These are phyloP conservation scores for Edaphochlamys debaryana DNA, from an alignment of 139 green algal genomes.

Conservation along the genomic window DNA sequence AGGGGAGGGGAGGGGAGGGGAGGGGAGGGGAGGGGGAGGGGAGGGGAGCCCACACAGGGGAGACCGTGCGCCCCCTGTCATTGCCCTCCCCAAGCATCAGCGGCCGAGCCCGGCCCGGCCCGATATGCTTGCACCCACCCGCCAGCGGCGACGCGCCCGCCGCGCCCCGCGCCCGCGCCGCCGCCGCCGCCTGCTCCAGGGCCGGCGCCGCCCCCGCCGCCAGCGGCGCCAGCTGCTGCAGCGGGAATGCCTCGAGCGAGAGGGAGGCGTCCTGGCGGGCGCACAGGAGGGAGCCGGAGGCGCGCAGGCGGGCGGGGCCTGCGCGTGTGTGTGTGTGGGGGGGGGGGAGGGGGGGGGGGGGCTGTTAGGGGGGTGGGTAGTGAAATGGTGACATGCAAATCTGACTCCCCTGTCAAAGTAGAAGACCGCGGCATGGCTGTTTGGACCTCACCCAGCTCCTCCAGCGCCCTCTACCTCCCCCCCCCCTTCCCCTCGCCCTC, in stretches of 20 bases:
- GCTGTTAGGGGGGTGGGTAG: neutral
- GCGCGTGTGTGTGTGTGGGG: neutral
- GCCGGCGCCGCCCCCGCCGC: conserved; percentile 73
- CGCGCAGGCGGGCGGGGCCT: conserved; percentile 51
- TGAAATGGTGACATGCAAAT: neutral
- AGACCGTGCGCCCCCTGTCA: too few species aligned
- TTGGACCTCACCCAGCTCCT: too few species aligned
- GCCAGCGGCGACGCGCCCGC: conserved; percentile 23
- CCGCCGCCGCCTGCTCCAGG: conserved; percentile 47
- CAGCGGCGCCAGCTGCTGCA: conserved; percentile 75
- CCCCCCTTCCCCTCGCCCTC: too few species aligned
- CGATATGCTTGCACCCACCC: too few species aligned
- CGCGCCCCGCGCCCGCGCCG: conserved; percentile 1
- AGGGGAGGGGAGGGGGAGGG: too few species aligned
- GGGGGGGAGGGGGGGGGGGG: neutral
- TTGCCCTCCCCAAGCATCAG: too few species aligned
- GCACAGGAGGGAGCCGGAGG: conserved; percentile 76
- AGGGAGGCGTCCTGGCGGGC: conserved; percentile 82
- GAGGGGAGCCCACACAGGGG: too few species aligned
- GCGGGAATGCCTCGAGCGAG: conserved; percentile 83
- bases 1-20: too few species aligned
- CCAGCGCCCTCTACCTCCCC: too few species aligned
- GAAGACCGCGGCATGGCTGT: too few species aligned
- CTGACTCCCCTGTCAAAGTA: too few species aligned
- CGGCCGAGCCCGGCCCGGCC: too few species aligned